phyloP scores from a whole-genome alignment of 2,329 filamentous ascomycete species.

The Chaetomium olivaceum region DNA sequence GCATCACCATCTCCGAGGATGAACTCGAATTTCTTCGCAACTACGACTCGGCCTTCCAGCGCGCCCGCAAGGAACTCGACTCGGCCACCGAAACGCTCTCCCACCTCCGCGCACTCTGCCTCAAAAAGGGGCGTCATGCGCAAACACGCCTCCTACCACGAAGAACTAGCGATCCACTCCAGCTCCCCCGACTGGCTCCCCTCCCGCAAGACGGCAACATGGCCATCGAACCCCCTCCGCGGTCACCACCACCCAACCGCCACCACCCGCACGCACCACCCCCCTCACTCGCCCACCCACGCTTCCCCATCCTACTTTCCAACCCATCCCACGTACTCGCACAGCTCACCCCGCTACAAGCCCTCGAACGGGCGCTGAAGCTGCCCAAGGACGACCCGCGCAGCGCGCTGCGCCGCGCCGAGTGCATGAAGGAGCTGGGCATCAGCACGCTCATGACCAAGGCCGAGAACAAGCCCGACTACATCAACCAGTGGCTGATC shows the following conservation, averaged over 20 bases:
- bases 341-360: conserved; percentile 45
- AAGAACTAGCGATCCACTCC: conserved; percentile 45
- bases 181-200: conserved; percentile 32
- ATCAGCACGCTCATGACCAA: conserved; percentile 48
- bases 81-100: conserved; percentile 39
- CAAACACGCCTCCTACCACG: conserved; percentile 43
- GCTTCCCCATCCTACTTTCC: conserved; percentile 50
- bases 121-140: conserved; percentile 45
- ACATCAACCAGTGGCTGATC: conserved; percentile 55
- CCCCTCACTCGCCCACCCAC: conserved; percentile 40
- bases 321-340: conserved; percentile 50
- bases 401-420: conserved; percentile 40
- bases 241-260: conserved; percentile 38
- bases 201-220: conserved; percentile 42
- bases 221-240: conserved; percentile 42
- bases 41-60: conserved; percentile 43
- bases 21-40: conserved; percentile 48
- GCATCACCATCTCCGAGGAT: conserved; percentile 37
- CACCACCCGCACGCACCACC: not conserved
- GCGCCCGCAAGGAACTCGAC: conserved; percentile 40
- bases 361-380: conserved; percentile 43
- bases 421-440: conserved; percentile 50
- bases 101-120: conserved; percentile 44
- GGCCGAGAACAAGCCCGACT: conserved; percentile 45
- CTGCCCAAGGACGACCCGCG: conserved; percentile 41